Evolutionary conservation across 2,329 filamentous ascomycete species (phyloP).

Genomic region (Furcasterigmium sp.): DNA sequence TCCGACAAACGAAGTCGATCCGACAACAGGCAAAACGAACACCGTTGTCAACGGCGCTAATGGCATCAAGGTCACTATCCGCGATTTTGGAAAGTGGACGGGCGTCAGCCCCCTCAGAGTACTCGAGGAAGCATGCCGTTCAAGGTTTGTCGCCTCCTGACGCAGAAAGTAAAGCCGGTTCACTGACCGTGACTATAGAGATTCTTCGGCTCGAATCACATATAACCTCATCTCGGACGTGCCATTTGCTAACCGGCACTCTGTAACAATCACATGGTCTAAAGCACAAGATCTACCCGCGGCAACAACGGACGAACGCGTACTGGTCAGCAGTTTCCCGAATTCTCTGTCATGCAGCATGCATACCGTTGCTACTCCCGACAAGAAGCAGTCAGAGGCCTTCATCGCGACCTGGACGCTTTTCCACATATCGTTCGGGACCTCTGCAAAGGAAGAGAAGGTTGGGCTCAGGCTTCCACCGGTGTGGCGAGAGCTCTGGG

Average conservation of each 20-base stretch:
- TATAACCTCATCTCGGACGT: slow-evolving; percentile 69
- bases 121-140: slow-evolving; percentile 82
- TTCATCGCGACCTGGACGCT: slow-evolving; percentile 78
- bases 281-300: slow-evolving; percentile 57
- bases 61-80: slow-evolving; percentile 55
- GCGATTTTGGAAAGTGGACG: slow-evolving; percentile 80
- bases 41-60: slow-evolving; percentile 48
- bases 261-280: slow-evolving; percentile 72
- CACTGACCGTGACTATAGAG: slow-evolving; percentile 40
- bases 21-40: slow-evolving; percentile 50
- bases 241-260: slow-evolving; percentile 70
- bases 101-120: slow-evolving; percentile 72
- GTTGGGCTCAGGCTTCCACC: slow-evolving; percentile 71
- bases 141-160: slow-evolving; percentile 52
- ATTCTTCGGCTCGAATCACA: slow-evolving; percentile 60
- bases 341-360: slow-evolving; percentile 66
- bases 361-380: slow-evolving; percentile 66
- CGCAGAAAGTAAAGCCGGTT: no score
- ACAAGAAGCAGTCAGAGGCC: slow-evolving; percentile 76
- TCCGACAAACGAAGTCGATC: slow-evolving; percentile 56
- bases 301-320: slow-evolving; percentile 23
- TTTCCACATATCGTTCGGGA: slow-evolving; percentile 68
- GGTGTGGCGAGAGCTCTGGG: slow-evolving; percentile 81
- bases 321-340: slow-evolving; percentile 40
- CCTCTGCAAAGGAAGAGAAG: slow-evolving; percentile 81